These are phyloP conservation scores for Xylaria sp. DNA, from an alignment of 2,329 filamentous ascomycete genomes.

Conservation along the genomic window DNA sequence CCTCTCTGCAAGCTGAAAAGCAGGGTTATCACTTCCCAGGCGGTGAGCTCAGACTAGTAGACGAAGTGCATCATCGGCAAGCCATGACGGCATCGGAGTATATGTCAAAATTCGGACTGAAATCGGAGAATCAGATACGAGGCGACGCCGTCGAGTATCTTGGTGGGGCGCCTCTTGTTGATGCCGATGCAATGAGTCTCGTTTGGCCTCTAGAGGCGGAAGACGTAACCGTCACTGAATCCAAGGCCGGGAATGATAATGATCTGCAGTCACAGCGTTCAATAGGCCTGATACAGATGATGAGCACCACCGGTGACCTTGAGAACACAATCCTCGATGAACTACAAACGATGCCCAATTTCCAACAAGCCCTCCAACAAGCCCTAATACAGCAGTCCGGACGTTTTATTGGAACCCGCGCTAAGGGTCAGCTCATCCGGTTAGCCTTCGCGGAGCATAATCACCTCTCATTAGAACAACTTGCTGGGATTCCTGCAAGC, in stretches of 20 bases:
- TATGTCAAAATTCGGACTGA: conserved; percentile 33
- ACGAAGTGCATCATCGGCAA: conserved; percentile 29
- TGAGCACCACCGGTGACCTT: no score
- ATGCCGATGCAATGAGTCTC: not conserved
- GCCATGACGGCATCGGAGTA: conserved; percentile 38
- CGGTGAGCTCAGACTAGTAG: conserved; percentile 26
- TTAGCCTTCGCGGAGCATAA: conserved; percentile 6
- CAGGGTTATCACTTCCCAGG: not conserved
- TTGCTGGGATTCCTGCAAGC: not conserved
- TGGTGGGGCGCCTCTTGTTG: not conserved
- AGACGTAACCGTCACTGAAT: no score
- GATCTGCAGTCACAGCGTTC: not conserved
- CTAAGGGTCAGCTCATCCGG: conserved; percentile 4
- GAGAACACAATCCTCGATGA: not conserved
- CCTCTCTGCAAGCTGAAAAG: conserved; percentile 25
- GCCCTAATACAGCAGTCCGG: not conserved
- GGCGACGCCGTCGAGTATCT: not conserved
- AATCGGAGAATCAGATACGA: conserved; percentile 13
- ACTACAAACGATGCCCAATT: not conserved
- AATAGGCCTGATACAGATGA: not conserved
- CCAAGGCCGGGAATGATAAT: not conserved
- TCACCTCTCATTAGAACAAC: not conserved
- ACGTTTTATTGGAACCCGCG: not conserved
- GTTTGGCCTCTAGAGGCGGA: not conserved
- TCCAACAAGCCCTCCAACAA: not conserved